Evolutionary conservation across 2,329 filamentous ascomycete genomes (phyloP).

Genomic region (Cylindrodendrum hubeiense): DNA sequence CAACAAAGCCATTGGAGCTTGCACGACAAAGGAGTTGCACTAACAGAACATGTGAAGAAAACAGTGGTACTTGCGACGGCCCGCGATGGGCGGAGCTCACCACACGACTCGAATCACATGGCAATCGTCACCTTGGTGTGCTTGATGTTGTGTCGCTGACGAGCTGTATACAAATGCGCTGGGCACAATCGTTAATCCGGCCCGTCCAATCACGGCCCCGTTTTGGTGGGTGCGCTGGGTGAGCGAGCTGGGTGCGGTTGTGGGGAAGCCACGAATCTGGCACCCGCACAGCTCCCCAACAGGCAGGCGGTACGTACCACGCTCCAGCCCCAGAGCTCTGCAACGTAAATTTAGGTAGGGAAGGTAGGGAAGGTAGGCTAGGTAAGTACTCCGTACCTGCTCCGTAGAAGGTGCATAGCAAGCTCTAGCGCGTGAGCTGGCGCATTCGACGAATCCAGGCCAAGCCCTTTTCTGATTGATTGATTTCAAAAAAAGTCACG

Average conservation of each 20-base stretch:
- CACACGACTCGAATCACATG: constrained; percentile 2
- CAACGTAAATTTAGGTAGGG: not conserved
- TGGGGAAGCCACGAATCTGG: not conserved
- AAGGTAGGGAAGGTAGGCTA: too few relatives aligned
- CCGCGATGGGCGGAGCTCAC: not conserved
- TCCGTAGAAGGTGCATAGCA: not conserved
- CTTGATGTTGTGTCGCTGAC: not conserved
- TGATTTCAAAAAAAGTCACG: not conserved
- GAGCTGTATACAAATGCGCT: not conserved
- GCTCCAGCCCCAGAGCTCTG: not conserved
- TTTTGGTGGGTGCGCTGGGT: too few relatives aligned
- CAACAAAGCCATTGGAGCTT: constrained; percentile 2
- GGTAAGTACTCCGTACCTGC: too few relatives aligned
- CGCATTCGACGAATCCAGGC: not conserved
- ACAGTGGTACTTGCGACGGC: not conserved
- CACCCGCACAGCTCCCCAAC: not conserved
- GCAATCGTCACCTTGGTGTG: not conserved
- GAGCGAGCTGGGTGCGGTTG: too few relatives aligned
- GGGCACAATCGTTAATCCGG: constrained; percentile 8
- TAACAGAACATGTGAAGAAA: not conserved
- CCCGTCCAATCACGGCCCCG: constrained; percentile 4
- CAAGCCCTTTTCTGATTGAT: not conserved
- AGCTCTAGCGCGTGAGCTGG: not conserved
- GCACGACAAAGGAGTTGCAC: not conserved
- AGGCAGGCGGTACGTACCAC: constrained; percentile 1